Percentiles rank a stretch among this genome's conserved stretches.
phyloP scores from a whole-genome alignment of 345 rosid species.

The Draba incana region DNA sequence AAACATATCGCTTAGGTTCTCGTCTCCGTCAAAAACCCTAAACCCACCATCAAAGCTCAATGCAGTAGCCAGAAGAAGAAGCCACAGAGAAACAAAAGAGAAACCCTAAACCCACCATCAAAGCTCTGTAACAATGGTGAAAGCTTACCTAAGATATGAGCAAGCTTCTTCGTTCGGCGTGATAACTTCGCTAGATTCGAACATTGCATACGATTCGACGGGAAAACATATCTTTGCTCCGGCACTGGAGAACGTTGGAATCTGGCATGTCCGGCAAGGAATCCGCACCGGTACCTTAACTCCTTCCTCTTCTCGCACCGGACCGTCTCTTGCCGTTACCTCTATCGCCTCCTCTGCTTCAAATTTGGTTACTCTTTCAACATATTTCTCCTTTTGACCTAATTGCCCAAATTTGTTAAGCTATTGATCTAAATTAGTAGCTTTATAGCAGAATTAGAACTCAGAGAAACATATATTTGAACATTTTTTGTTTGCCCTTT shows the following conservation, averaged over 20 bases:
- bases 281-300: slow-evolving; percentile 64
- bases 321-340: slow-evolving; percentile 63
- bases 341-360: slow-evolving; percentile 57
- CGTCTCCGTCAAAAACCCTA: slow-evolving; percentile 26
- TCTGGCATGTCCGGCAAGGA: slow-evolving; percentile 97
- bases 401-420: background rate
- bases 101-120: too few species aligned
- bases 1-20: background rate
- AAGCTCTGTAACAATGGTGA: slow-evolving; percentile 52
- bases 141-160: slow-evolving; percentile 71
- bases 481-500: background rate
- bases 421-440: background rate
- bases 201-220: slow-evolving; percentile 64
- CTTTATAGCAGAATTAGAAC: background rate
- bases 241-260: slow-evolving; percentile 80
- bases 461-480: background rate
- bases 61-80: background rate
- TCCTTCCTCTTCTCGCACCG: slow-evolving; percentile 62
- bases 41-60: slow-evolving; percentile 1
- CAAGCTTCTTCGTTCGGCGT: slow-evolving; percentile 72
- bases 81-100: background rate
- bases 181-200: slow-evolving; percentile 61
- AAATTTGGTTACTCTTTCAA: slow-evolving; percentile 57
- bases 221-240: slow-evolving; percentile 78
- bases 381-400: background rate